Evolutionary conservation across 2,329 filamentous ascomycete species (phyloP).

Genomic region (Lizonia empirigonia): DNA sequence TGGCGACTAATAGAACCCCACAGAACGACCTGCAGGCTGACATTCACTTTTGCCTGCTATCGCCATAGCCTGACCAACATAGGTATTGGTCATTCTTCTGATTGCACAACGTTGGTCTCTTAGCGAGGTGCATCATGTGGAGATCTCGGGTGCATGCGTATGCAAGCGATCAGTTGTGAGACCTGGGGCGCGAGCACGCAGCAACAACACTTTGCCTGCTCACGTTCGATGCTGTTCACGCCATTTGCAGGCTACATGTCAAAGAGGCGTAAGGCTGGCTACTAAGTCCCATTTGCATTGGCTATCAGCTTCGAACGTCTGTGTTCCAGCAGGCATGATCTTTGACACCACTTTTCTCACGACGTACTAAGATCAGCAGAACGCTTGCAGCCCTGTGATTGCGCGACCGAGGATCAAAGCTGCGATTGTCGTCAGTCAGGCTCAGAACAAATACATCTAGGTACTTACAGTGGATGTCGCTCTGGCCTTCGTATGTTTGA

Average conservation of each 20-base stretch:
- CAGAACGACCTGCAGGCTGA: slow-evolving; percentile 32
- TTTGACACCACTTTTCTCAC: not conserved
- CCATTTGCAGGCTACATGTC: slow-evolving; percentile 4
- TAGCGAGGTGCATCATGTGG: slow-evolving; percentile 16
- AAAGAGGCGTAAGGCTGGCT: not conserved
- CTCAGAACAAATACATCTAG: slow-evolving; percentile 1
- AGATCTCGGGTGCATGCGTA: slow-evolving; percentile 6
- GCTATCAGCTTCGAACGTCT: not conserved
- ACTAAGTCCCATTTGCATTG: not conserved
- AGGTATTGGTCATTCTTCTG: slow-evolving; percentile 21
- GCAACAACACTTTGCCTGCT: slow-evolving; percentile 18
- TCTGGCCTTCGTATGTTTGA: slow-evolving; percentile 98
- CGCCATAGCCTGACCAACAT: slow-evolving; percentile 22
- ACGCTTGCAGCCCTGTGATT: slow-evolving; percentile 74
- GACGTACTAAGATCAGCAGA: slow-evolving; percentile 59
- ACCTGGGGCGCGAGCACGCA: slow-evolving; percentile 24
- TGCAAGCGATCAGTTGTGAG: slow-evolving; percentile 27
- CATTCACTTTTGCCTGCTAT: slow-evolving; percentile 23
- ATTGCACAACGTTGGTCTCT: slow-evolving; percentile 9
- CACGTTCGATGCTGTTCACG: not conserved
- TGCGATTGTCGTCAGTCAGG: slow-evolving; percentile 41
- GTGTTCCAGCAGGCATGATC: not conserved
- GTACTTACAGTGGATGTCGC: slow-evolving; percentile 89
- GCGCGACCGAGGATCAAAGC: slow-evolving; percentile 58
- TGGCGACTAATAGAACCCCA: slow-evolving; percentile 41